Base-by-base conservation (phyloP, 2,329 filamentous ascomycete species). In the Sarocladium strictum region DNA sequence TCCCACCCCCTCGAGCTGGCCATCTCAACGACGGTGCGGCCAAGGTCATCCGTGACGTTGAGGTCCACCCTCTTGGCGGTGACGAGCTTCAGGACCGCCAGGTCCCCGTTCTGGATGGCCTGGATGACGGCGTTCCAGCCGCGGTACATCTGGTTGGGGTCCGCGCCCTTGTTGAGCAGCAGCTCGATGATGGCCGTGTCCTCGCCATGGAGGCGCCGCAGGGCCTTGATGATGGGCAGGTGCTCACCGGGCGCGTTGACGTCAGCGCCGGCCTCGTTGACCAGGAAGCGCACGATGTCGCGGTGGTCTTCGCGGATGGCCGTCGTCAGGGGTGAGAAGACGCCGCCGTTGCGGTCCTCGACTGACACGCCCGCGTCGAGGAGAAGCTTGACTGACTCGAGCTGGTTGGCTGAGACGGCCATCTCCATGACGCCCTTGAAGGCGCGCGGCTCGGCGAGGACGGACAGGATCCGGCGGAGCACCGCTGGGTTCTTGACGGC, bases 291-390 rank as follows among this genome's bases (percentile, higher is more conserved):
- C 38, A 86, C 81, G 55, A 87, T 86, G 0, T 79, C 77, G 43
- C 76, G 79, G 60, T 76, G 76, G 24, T 80, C 72, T 66, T 88
- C 85, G 12, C 84, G 81, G 55, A 87, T 81, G 9, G 83, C 83
- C 0, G 83, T 85, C 0, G 84, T 88, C 3, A 88, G 75, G 0
- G 84, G 82, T 1, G 83, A 86, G 71, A 89, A 89, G 50, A 88
- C 85, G 53, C 86, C 86, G 19, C 84, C 85, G 63, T 86, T 88
- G 69, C 84, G 85, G 69, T 87, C 86, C 65, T 88, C 85, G 54
- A 87, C 83, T 38, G 77, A 84, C 17, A 87, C 80, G 14, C 85
- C 85, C 0, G 84, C 82, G 15, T 72, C 74, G 15, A 88, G 72
- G 32, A 88, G 76, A 45, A 87, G 69, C 68, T 86, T 86, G 67